Conservation (phyloP, 495 filamentous ascomycete species). For the Talaromyces thailandensis region DNA sequence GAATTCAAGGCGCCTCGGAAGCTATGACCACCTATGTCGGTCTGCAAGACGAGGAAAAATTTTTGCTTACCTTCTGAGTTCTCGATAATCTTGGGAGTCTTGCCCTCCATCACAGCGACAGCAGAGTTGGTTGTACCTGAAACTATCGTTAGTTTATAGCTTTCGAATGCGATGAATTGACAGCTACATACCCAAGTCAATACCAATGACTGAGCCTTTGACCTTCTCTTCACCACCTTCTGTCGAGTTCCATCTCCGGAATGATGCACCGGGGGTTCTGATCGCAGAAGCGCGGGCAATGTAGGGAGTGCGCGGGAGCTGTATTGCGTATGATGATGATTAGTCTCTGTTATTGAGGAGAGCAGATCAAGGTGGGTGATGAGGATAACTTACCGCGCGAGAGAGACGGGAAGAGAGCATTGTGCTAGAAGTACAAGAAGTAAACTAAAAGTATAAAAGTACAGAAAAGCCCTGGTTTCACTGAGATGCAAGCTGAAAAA, state of each 20-base stretch:
- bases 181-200: conserved; percentile 79
- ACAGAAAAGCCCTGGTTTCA: neutral
- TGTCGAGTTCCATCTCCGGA: conserved; percentile 74
- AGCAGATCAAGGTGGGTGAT: neutral
- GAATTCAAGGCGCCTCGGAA: neutral
- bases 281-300: conserved; percentile 44
- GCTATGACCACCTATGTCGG: conserved; percentile 8
- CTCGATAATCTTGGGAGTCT: conserved; percentile 90
- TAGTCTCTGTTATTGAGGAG: conserved; percentile 9
- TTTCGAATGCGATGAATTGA: conserved; percentile 5
- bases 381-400: conserved; percentile 58
- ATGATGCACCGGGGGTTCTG: conserved; percentile 48
- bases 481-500: conserved; percentile 12
- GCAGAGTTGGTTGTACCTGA: conserved; percentile 96
- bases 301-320: conserved; percentile 35
- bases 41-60: conserved; percentile 10
- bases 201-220: conserved; percentile 94
- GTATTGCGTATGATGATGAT: conserved; percentile 4
- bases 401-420: conserved; percentile 49
- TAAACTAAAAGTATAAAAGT: conserved; percentile 3
- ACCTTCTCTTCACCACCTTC: conserved; percentile 79
- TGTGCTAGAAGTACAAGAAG: conserved; percentile 24
- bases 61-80: conserved; percentile 76
- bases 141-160: conserved; percentile 16
- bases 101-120: conserved; percentile 96